Evolutionary conservation across 768 basidiomycete species (phyloP).

Genomic region (Terana coerulea): DNA sequence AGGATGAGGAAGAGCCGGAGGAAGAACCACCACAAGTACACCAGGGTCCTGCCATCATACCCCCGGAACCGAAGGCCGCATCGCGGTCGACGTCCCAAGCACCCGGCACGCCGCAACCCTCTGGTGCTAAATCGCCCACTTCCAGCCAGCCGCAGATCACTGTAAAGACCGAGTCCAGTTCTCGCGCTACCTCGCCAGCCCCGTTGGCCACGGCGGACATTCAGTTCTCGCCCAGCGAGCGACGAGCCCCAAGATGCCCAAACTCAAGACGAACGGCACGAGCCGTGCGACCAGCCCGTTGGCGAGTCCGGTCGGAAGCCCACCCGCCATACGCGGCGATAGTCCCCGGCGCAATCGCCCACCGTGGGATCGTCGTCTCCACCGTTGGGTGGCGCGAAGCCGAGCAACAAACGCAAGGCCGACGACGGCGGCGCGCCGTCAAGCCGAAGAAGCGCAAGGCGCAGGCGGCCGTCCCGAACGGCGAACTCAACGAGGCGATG

Average conservation of each 20-base stretch:
- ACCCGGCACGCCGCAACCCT: constrained; percentile 19
- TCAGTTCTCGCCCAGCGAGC: constrained; percentile 80
- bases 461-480: constrained; percentile 19
- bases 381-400: no score
- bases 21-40: constrained; percentile 49
- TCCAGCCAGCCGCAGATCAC: constrained; percentile 27
- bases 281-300: constrained; percentile 55
- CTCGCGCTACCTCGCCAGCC: constrained; percentile 60
- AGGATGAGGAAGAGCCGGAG: constrained; percentile 75
- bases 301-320: constrained; percentile 26
- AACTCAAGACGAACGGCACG: constrained; percentile 42
- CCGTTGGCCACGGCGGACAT: constrained; percentile 68
- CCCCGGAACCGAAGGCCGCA: constrained; percentile 44
- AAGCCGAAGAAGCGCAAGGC: constrained; percentile 58
- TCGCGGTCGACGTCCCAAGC: constrained; percentile 41
- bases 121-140: constrained; percentile 29
- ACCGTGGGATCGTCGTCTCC: no score
- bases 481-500: constrained; percentile 60
- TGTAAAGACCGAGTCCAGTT: constrained; percentile 33
- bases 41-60: constrained; percentile 41
- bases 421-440: constrained; percentile 35
- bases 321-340: constrained; percentile 22
- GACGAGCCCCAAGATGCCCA: constrained; percentile 73
- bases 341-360: constrained; percentile 26
- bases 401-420: constrained; percentile 59